Evolutionary conservation across 2,329 filamentous ascomycete genomes (phyloP).

Genomic region (Zasmidium angulare): DNA sequence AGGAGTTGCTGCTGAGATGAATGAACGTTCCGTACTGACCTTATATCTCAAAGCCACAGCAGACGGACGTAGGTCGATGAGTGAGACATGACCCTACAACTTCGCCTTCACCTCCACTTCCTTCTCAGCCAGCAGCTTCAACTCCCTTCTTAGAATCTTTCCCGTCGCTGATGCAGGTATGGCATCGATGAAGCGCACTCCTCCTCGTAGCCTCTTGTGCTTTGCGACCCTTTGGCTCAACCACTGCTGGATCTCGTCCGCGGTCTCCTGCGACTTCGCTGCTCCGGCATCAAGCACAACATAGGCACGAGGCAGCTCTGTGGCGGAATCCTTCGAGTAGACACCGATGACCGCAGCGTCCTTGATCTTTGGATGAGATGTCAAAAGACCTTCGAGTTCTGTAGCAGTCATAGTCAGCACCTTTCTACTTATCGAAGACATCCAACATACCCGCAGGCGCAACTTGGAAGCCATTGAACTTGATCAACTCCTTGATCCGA

Average conservation of each 20-base stretch:
- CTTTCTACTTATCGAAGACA: not conserved
- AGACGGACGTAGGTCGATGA: too few species aligned
- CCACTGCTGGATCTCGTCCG: constrained; percentile 56
- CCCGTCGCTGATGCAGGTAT: constrained; percentile 73
- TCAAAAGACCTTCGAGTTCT: constrained; percentile 45
- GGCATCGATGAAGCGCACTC: constrained; percentile 63
- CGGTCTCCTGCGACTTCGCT: constrained; percentile 29
- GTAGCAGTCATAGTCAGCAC: constrained; percentile 44
- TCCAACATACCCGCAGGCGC: constrained; percentile 33
- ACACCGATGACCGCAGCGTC: constrained; percentile 59
- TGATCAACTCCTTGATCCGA: constrained; percentile 66
- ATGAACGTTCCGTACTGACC: too few species aligned
- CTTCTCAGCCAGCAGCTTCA: constrained; percentile 49
- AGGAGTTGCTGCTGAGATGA: too few species aligned
- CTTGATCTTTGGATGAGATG: constrained; percentile 53
- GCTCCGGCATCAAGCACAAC: constrained; percentile 47
- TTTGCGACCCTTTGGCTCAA: constrained; percentile 66
- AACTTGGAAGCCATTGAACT: constrained; percentile 50
- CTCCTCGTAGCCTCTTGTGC: constrained; percentile 53
- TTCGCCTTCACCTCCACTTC: constrained; percentile 44
- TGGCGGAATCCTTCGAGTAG: constrained; percentile 52
- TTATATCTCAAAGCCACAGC: too few species aligned
- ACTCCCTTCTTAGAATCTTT: constrained; percentile 67
- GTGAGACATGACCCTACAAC: constrained; percentile 32
- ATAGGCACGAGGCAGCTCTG: constrained; percentile 59